phyloP scores from a whole-genome alignment of 2,329 filamentous ascomycete genomes.

The Beauveria medogensis region DNA sequence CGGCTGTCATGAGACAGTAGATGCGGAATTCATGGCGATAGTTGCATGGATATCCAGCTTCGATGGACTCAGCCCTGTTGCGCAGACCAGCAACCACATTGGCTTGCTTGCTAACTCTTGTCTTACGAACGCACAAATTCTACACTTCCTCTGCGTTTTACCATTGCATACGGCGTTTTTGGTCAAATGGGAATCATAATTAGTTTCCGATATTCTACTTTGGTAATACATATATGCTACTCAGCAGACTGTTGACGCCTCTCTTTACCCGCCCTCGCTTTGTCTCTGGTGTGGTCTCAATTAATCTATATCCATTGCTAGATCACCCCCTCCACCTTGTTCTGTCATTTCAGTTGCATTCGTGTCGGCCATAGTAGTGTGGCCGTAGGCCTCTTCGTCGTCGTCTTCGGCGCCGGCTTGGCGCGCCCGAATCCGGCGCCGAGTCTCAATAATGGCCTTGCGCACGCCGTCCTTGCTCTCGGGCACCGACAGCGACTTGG shows the following conservation, averaged over 20 bases:
- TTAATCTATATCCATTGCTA: constrained; percentile 61
- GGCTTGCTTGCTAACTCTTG: not conserved
- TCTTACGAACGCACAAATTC: not conserved
- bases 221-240: not conserved
- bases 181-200: not conserved
- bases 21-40: not conserved
- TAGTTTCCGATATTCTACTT: not conserved
- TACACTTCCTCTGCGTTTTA: not conserved
- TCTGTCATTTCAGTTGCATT: not conserved
- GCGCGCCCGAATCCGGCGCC: constrained; percentile 56
- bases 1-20: constrained; percentile 16
- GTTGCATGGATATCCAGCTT: not conserved
- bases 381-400: constrained; percentile 22
- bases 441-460: constrained; percentile 74
- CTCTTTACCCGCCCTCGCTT: not conserved
- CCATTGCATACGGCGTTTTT: constrained; percentile 7
- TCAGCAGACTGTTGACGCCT: not conserved
- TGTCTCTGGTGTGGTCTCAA: not conserved
- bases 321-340: constrained; percentile 36
- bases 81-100: not conserved
- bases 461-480: constrained; percentile 69
- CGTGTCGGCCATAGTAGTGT: not conserved
- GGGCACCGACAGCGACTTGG: constrained; percentile 66
- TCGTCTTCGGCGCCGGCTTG: constrained; percentile 29
- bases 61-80: not conserved